Evolutionary conservation across 2,329 filamentous ascomycete genomes (phyloP).

Genomic region (Aspergillus fumigatiaffinis): DNA sequence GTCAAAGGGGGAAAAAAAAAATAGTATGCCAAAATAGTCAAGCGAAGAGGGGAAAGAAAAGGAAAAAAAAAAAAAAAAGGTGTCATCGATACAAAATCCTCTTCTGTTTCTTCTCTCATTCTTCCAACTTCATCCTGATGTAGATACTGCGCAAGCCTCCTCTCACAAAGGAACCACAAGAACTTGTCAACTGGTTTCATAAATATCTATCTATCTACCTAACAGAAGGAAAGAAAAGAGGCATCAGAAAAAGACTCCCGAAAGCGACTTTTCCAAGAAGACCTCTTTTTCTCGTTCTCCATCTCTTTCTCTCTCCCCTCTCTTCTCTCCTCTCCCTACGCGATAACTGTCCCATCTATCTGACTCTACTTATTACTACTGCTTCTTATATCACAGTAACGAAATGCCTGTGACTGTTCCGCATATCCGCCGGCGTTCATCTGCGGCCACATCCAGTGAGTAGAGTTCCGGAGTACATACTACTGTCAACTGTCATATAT

Average conservation of each 20-base stretch:
- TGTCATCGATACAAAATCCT: neutral
- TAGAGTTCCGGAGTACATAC: constrained; percentile 1
- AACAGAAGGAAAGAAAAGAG: neutral
- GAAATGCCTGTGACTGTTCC: constrained; percentile 28
- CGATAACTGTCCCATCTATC: neutral
- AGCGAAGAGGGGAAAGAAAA: neutral
- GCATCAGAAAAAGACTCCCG: constrained; percentile 2
- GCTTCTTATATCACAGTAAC: neutral
- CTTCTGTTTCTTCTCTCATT: neutral
- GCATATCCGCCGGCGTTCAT: constrained; percentile 37
- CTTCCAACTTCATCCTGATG: neutral
- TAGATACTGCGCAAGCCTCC: neutral
- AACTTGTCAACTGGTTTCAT: neutral
- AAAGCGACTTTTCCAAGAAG: neutral
- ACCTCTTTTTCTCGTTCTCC: neutral
- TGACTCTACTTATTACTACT: neutral
- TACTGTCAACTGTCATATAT: neutral
- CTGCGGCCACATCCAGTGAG: constrained; percentile 32
- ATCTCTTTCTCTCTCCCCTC: neutral
- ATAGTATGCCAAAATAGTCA: neutral
- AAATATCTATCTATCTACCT: neutral
- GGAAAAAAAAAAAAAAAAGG: neutral
- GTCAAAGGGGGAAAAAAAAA: neutral
- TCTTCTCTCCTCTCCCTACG: neutral
- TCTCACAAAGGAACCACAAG: neutral